phyloP scores from a whole-genome alignment of 78 protist species.

The Dictyostelium intermedium region DNA sequence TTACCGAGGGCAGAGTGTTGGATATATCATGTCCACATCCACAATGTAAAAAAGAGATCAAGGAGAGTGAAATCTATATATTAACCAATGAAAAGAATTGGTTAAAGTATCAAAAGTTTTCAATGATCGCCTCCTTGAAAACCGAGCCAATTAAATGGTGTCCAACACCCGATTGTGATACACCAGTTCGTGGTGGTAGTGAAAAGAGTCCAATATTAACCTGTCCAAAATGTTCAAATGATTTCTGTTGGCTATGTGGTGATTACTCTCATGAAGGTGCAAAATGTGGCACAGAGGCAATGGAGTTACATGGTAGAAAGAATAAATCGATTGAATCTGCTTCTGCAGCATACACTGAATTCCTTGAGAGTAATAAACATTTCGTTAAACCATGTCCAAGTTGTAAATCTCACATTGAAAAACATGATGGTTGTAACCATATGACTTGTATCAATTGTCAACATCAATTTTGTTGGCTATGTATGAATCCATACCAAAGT shows the following conservation, averaged over 20 bases:
- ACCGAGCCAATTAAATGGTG: constrained; percentile 75
- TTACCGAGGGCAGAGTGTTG: constrained; percentile 50
- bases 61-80: constrained; percentile 11
- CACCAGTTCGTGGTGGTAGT: constrained; percentile 45
- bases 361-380: neutral
- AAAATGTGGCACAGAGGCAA: constrained; percentile 50
- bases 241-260: constrained; percentile 64
- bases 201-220: neutral
- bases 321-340: constrained; percentile 10
- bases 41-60: constrained; percentile 25
- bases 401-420: constrained; percentile 48
- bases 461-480: constrained; percentile 66
- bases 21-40: constrained; percentile 60
- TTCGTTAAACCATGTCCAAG: constrained; percentile 52
- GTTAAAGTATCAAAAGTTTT: constrained; percentile 48
- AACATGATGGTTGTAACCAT: constrained; percentile 80
- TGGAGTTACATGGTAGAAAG: neutral
- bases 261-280: constrained; percentile 41
- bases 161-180: constrained; percentile 76
- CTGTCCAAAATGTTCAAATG: constrained; percentile 55
- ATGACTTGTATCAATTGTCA: constrained; percentile 53
- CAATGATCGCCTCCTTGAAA: constrained; percentile 49
- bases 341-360: neutral
- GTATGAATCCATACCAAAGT: constrained; percentile 12
- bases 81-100: constrained; percentile 43